A percentile compares a stretch with the other conserved stretches of the same genome.
These are phyloP conservation scores for Globisporangium takayamanum DNA, from an alignment of 352 stramenopile genomes.

Conservation along the genomic window DNA sequence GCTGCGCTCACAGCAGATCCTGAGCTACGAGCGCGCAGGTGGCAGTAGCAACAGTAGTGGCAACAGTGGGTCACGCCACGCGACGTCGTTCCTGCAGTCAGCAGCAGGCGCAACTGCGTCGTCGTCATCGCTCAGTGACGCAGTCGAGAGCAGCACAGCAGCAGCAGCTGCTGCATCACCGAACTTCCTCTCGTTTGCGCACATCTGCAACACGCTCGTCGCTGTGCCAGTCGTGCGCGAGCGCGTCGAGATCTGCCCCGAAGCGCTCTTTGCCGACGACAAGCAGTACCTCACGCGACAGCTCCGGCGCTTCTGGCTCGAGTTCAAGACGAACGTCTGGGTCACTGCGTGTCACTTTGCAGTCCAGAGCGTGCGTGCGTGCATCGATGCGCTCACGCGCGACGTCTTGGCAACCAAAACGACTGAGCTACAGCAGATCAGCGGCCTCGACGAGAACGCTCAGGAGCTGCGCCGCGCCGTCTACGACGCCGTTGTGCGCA, in stretches of 20 bases:
- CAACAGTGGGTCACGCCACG: slow-evolving; percentile 1
- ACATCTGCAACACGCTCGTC: slow-evolving; percentile 35
- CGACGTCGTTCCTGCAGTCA: slow-evolving; percentile 9
- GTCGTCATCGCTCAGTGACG: slow-evolving; percentile 15
- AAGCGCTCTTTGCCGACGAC: slow-evolving; percentile 43
- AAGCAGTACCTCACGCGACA: slow-evolving; percentile 26
- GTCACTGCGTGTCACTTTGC: slow-evolving; percentile 11
- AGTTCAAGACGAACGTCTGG: slow-evolving; percentile 38
- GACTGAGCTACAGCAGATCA: slow-evolving; percentile 39
- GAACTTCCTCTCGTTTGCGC: slow-evolving; percentile 38
- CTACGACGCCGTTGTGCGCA: slow-evolving; percentile 26
- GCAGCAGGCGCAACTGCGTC: slow-evolving; percentile 4
- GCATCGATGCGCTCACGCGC: slow-evolving; percentile 24
- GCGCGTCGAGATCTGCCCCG: slow-evolving; percentile 35
- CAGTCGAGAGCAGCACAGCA: slow-evolving; percentile 13
- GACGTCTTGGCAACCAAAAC: slow-evolving; percentile 32
- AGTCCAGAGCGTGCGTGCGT: slow-evolving; percentile 23
- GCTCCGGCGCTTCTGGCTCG: slow-evolving; percentile 41
- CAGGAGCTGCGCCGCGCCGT: slow-evolving; percentile 23
- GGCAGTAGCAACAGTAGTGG: background rate
- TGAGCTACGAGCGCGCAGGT: slow-evolving; percentile 21
- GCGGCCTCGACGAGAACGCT: slow-evolving; percentile 30
- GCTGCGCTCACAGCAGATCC: slow-evolving; percentile 48
- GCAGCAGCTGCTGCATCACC: slow-evolving; percentile 14
- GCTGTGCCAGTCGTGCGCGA: slow-evolving; percentile 21